Percentiles rank a stretch among this genome's conserved stretches.
These are phyloP conservation scores for Microascus cirrosus DNA, from an alignment of 2,329 filamentous ascomycete species.

Conservation along the genomic window DNA sequence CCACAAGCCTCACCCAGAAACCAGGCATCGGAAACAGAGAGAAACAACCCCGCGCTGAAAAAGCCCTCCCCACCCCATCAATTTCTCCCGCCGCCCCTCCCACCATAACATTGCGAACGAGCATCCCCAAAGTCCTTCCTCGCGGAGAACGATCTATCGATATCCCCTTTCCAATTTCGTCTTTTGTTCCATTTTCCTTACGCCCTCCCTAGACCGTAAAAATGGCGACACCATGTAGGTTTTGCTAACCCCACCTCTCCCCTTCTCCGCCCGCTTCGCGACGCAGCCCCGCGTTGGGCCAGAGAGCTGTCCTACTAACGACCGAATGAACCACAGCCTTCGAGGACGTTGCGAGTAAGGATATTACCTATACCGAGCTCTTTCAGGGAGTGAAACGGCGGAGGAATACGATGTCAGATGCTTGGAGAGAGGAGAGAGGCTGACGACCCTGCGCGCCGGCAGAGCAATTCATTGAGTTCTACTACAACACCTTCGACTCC, in stretches of 20 bases:
- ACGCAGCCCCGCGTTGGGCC: neutral
- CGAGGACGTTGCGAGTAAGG: constrained; percentile 1
- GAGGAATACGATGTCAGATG: neutral
- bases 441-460: constrained; percentile 5
- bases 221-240: neutral
- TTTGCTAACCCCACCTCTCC: neutral
- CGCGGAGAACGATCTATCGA: neutral
- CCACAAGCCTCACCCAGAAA: neutral
- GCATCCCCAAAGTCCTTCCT: neutral
- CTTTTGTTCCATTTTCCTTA: neutral
- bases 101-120: neutral
- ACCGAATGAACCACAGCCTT: neutral
- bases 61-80: neutral
- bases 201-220: neutral
- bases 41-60: neutral
- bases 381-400: neutral
- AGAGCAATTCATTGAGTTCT: constrained; percentile 86
- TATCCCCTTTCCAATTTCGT: neutral
- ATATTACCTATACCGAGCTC: neutral
- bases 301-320: neutral
- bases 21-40: neutral
- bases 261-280: neutral
- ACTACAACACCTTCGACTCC: constrained; percentile 79
- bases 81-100: neutral
- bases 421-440: neutral